phyloP scores from a whole-genome alignment of 371 early-diverging fungal genomes.

The Mucor racemosus region DNA sequence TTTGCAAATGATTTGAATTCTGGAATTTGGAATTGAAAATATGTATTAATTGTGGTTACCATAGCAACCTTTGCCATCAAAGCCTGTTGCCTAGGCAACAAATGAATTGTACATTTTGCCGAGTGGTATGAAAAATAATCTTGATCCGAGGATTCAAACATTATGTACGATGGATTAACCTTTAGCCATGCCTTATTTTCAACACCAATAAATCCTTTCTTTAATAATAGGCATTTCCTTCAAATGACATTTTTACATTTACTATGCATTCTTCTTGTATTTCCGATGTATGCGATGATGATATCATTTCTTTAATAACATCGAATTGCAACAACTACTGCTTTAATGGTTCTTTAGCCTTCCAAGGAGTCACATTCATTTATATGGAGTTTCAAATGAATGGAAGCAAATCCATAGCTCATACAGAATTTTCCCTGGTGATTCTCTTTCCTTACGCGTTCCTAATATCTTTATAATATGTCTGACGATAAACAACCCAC shows the following conservation, averaged over 20 bases:
- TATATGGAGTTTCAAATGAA: constrained; percentile 3
- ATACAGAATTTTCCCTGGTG: not conserved
- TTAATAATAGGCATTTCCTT: not conserved
- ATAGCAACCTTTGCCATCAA: too few relatives aligned
- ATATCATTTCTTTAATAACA: not conserved
- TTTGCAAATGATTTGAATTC: too few relatives aligned
- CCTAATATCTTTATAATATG: constrained; percentile 1
- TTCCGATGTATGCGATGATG: not conserved
- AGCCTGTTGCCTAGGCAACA: not conserved
- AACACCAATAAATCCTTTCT: not conserved
- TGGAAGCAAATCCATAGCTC: not conserved
- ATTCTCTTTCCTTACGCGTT: constrained; percentile 10
- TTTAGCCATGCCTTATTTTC: not conserved
- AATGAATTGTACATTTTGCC: not conserved
- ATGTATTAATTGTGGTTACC: too few relatives aligned
- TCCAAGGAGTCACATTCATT: constrained; percentile 4
- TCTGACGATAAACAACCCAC: constrained; percentile 26
- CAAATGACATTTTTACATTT: not conserved
- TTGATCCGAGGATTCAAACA: not conserved
- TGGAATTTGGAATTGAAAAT: too few relatives aligned
- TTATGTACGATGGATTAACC: not conserved
- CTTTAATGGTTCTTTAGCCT: not conserved
- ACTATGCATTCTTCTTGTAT: not conserved
- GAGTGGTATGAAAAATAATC: not conserved
- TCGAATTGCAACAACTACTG: not conserved